Conservation (phyloP, 768 basidiomycete genomes). For the Mycena epipterygia region DNA sequence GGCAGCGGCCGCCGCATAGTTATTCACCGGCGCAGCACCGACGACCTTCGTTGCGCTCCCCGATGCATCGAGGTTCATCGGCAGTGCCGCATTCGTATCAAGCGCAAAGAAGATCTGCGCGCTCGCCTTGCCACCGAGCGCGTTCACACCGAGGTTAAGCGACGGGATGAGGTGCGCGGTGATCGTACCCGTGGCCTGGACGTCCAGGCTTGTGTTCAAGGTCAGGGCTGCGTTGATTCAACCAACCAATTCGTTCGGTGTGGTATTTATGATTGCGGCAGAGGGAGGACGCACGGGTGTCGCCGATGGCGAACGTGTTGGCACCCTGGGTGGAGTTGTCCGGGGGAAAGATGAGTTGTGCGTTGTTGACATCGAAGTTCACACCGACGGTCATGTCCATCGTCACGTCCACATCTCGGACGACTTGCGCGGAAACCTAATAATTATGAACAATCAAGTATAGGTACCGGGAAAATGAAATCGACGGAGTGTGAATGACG, state of each 20-base stretch:
- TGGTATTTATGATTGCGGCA: background rate
- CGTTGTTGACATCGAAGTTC: conserved; percentile 26
- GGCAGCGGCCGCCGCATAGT: background rate
- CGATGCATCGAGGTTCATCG: conserved; percentile 37
- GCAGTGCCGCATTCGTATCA: conserved; percentile 41
- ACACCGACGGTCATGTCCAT: conserved; percentile 32
- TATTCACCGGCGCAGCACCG: background rate
- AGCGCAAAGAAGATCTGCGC: conserved; percentile 38
- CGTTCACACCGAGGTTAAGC: conserved; percentile 44
- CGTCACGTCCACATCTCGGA: conserved; percentile 24
- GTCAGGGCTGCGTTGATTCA: conserved; percentile 30
- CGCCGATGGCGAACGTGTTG: conserved; percentile 26
- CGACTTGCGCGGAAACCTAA: conserved; percentile 18
- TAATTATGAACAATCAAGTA: too few relatives aligned
- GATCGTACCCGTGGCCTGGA: conserved; percentile 42
- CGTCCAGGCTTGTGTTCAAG: conserved; percentile 43
- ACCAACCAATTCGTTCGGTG: background rate
- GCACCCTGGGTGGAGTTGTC: background rate
- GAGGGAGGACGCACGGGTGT: conserved; percentile 23
- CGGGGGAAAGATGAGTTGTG: conserved; percentile 31
- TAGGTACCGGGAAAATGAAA: too few relatives aligned
- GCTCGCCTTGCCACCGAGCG: conserved; percentile 33
- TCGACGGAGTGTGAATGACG: too few relatives aligned
- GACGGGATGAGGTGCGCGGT: conserved; percentile 49
- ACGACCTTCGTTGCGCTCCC: conserved; percentile 5